Evolutionary conservation across 2,329 filamentous ascomycete genomes (phyloP).

Genomic region (Epichloe coenophiala): DNA sequence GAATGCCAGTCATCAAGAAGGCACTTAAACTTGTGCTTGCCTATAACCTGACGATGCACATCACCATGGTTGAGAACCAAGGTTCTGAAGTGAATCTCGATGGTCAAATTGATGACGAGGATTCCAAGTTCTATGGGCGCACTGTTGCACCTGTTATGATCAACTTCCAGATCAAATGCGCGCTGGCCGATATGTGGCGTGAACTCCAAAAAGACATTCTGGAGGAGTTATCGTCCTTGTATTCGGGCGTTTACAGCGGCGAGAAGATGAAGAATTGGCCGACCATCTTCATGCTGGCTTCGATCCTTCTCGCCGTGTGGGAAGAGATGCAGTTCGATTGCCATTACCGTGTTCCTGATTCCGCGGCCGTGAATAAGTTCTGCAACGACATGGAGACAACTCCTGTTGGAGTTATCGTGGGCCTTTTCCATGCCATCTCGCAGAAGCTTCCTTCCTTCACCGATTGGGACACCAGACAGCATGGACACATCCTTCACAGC

Average conservation of each 20-base stretch:
- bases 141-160: conserved; percentile 95
- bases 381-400: conserved; percentile 94
- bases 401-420: conserved; percentile 90
- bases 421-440: conserved; percentile 93
- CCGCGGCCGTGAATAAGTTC: conserved; percentile 79
- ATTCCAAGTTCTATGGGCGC: conserved; percentile 80
- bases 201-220: conserved; percentile 92
- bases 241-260: conserved; percentile 95
- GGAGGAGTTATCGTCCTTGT: conserved; percentile 81
- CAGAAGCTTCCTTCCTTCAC: conserved; percentile 87
- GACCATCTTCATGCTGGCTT: conserved; percentile 94
- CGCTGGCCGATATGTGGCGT: conserved; percentile 95
- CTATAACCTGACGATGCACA: conserved; percentile 89
- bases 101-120: conserved; percentile 74
- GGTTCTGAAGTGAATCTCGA: conserved; percentile 65
- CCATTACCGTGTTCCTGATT: conserved; percentile 85
- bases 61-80: conserved; percentile 86
- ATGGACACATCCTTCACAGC: conserved; percentile 81
- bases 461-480: conserved; percentile 88
- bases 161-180: conserved; percentile 98
- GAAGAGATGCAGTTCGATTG: conserved; percentile 98
- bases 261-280: conserved; percentile 99
- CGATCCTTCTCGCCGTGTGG: conserved; percentile 87
- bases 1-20: conserved; percentile 82
- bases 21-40: conserved; percentile 88